These are phyloP conservation scores for Botrytis aclada DNA, from an alignment of 2,329 filamentous ascomycete species.

Conservation along the genomic window DNA sequence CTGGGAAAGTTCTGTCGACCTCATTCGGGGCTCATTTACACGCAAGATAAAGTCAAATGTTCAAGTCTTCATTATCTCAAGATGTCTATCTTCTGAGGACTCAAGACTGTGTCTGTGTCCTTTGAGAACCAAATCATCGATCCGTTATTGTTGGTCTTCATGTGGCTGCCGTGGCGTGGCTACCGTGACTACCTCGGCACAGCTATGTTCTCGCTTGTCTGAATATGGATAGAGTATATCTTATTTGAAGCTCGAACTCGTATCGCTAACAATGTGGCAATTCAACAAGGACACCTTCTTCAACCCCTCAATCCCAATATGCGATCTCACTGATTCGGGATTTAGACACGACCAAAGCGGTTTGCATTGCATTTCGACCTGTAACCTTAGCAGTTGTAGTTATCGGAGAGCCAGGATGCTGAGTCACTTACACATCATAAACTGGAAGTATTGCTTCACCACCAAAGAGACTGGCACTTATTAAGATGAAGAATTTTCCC, in stretches of 20 bases:
- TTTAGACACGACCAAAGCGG: not conserved
- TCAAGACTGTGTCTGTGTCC: not conserved
- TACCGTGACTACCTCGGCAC: not conserved
- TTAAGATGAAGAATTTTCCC: not conserved
- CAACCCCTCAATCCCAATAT: not conserved
- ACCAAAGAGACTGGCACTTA: not conserved
- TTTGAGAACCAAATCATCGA: not conserved
- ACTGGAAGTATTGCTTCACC: not conserved
- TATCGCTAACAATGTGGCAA: not conserved
- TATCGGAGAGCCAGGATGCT: not conserved
- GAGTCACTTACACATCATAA: not conserved
- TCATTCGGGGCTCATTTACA: not conserved
- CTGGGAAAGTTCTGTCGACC: not conserved
- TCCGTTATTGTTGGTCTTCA: not conserved
- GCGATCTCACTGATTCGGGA: no score
- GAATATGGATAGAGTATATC: not conserved
- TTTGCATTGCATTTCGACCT: not conserved
- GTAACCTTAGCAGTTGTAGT: not conserved
- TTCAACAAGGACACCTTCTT: no score
- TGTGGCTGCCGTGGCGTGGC: not conserved
- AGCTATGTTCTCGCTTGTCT: not conserved
- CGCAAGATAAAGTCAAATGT: not conserved
- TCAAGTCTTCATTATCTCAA: not conserved
- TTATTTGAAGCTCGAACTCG: not conserved
- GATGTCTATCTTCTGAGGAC: not conserved